Conservation (phyloP, 1,284 basidiomycete genomes). For the Trametes hirsuta region DNA sequence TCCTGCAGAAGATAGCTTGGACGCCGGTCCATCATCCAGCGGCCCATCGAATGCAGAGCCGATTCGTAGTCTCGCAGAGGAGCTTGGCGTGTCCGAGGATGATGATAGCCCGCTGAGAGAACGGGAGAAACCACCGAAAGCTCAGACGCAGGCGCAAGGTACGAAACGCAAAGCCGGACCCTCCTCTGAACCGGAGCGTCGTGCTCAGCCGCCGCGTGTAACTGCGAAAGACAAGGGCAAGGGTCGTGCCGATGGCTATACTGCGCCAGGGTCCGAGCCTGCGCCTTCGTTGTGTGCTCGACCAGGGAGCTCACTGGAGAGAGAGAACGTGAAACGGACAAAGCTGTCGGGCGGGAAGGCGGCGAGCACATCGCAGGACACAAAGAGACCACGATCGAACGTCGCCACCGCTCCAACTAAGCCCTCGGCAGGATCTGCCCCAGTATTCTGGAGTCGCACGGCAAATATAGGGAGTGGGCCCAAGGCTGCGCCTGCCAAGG, state of each 20-base stretch:
- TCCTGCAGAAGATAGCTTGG: slow-evolving; percentile 33
- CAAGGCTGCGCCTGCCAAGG: slow-evolving; percentile 9
- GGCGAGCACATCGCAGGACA: neutral
- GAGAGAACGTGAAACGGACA: slow-evolving; percentile 31
- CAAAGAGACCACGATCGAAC: neutral
- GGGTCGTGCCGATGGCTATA: slow-evolving; percentile 2
- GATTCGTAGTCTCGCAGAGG: slow-evolving; percentile 31
- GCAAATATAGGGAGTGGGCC: slow-evolving; percentile 1
- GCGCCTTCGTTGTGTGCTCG: slow-evolving; percentile 19
- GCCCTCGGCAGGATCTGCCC: slow-evolving; percentile 1
- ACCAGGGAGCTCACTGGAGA: slow-evolving; percentile 25
- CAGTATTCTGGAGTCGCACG: neutral
- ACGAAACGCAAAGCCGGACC: slow-evolving; percentile 28
- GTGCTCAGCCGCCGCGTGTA: neutral
- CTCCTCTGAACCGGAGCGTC: slow-evolving; percentile 10
- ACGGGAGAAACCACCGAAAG: slow-evolving; percentile 21
- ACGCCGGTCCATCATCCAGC: slow-evolving; percentile 13
- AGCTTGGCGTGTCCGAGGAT: slow-evolving; percentile 32
- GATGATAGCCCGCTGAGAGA: slow-evolving; percentile 28
- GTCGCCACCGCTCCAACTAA: slow-evolving; percentile 4
- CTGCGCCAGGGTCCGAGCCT: slow-evolving; percentile 6
- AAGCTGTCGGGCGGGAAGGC: slow-evolving; percentile 21
- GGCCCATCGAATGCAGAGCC: slow-evolving; percentile 15
- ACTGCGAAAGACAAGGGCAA: slow-evolving; percentile 47
- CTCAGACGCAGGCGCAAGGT: neutral